Evolutionary conservation across 352 stramenopile species (phyloP).

Genomic region (Pythium dissotocum): DNA sequence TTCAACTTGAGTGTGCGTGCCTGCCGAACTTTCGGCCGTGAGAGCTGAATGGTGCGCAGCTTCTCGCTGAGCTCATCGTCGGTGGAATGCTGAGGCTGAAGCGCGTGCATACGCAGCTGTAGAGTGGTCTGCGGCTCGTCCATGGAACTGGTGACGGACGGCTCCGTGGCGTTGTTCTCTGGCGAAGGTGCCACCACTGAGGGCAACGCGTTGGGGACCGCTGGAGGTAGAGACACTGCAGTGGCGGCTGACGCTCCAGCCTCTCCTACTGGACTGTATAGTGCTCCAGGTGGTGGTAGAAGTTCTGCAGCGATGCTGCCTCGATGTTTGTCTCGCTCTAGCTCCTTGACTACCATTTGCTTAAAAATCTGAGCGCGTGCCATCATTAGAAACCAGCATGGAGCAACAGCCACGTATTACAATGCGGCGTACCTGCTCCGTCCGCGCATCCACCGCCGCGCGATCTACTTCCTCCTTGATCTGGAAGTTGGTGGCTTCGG

Average conservation of each 20-base stretch:
- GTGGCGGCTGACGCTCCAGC: background rate
- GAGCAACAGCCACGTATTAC: background rate
- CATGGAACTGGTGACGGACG: background rate
- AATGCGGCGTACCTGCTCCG: slow-evolving; percentile 35
- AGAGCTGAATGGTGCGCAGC: slow-evolving; percentile 67
- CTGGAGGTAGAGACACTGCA: background rate
- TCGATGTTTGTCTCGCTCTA: slow-evolving; percentile 32
- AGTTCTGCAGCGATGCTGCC: background rate
- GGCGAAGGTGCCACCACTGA: background rate
- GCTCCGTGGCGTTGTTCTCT: background rate
- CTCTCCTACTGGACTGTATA: background rate
- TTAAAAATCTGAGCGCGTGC: slow-evolving; percentile 41
- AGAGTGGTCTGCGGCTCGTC: slow-evolving; percentile 8
- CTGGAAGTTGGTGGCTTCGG: slow-evolving; percentile 62
- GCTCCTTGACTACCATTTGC: slow-evolving; percentile 55
- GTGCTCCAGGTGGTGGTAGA: background rate
- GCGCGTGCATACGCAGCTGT: slow-evolving; percentile 8
- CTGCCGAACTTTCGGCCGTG: slow-evolving; percentile 45
- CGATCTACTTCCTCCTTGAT: slow-evolving; percentile 63
- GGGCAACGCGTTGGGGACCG: background rate
- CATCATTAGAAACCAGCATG: background rate
- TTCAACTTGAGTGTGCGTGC: slow-evolving; percentile 36
- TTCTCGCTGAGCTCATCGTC: slow-evolving; percentile 67
- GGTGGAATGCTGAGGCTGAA: slow-evolving; percentile 31
- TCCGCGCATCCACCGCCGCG: slow-evolving; percentile 41